Evolutionary conservation across 768 basidiomycete species (phyloP), one percentile per base, ranked within the genome.

Genomic region (Phaffia tasmanica): DNA sequence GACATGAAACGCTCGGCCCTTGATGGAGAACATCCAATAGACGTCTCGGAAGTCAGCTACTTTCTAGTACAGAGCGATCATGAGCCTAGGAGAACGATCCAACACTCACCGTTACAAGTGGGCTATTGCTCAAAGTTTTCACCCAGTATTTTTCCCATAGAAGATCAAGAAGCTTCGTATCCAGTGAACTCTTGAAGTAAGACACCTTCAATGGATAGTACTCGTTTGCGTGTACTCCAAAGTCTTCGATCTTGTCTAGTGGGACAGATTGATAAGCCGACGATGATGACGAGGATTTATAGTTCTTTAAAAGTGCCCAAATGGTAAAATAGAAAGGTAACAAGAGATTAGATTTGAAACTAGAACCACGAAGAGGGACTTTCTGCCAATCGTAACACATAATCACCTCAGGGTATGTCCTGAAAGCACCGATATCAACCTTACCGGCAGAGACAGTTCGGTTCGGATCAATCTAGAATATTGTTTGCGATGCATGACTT

Each of bases 61-160:
- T 11, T 42, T 11, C 35, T 5, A 11, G 35, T 11, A 42, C 11
- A 14, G 49, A 16, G 51, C n/a, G 53, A 21, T 21, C 30, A 23
- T 3, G 46, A 32, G 57, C 19, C 9, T 59, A 14, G 35, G 53
- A 42, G 48, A 23, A 27, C 32, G 3, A 29, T 30, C 15, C 4
- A 49, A 50, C 23, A 73, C 77, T 71, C 65, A 97, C 94, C 25
- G 91, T 91, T 60, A 97, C 87, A 57, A 98, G 76, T 5, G 92
- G 87, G 73, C 89, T 94, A 73, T 90, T 89, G 72, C 88, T 90
- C 49, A 99, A 80, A 2, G 95, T 99, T 72, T 92, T 92, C 29
- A 95, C 90, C 95, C 95, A 99, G 72, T 99, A 99, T 77, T 97
- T 98, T 78, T 99, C 98, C 94, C 94, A 98, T 63, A 99, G 77